Evolutionary conservation across 2,329 filamentous ascomycete species (phyloP).

Genomic region (Fusarium neocosmosporiellum): DNA sequence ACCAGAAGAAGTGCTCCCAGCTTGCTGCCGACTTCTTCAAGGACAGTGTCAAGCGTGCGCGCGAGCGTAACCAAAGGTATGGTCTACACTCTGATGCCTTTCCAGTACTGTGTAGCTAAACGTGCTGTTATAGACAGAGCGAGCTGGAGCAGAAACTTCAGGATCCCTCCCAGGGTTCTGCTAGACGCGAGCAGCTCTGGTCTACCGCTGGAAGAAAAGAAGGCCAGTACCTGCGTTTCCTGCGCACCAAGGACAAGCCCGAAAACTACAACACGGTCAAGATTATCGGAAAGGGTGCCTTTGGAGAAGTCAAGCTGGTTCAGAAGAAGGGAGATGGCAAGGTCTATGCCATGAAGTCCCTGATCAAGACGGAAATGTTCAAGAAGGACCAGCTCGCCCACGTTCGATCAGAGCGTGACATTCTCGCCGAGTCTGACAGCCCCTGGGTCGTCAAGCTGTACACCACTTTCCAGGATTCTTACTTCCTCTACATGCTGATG

Average conservation of each 20-base stretch:
- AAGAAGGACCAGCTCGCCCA: constrained; percentile 98
- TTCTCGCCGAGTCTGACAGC: constrained; percentile 98
- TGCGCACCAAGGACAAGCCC: constrained; percentile 91
- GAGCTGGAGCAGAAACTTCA: constrained; percentile 89
- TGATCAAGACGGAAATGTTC: constrained; percentile 99
- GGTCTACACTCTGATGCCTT: constrained; percentile 37
- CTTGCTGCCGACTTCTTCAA: constrained; percentile 94
- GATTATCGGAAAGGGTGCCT: constrained; percentile 98
- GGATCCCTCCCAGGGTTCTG: constrained; percentile 78
- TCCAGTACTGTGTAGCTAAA: constrained; percentile 12
- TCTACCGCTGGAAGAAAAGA: constrained; percentile 88
- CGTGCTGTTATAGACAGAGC: constrained; percentile 74
- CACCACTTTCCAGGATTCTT: constrained; percentile 96
- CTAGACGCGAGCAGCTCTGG: constrained; percentile 86
- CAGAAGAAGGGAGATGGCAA: constrained; percentile 96
- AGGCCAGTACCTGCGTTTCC: constrained; percentile 91
- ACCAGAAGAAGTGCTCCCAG: constrained; percentile 76
- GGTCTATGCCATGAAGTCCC: constrained; percentile 97
- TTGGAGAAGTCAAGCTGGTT: constrained; percentile 97
- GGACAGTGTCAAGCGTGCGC: constrained; percentile 95
- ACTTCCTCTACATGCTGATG: constrained; percentile 99
- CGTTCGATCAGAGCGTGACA: constrained; percentile 96
- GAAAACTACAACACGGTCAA: constrained; percentile 97
- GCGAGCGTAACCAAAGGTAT: constrained; percentile 94
- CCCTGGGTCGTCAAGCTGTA: constrained; percentile 99